Evolutionary conservation across 768 basidiomycete species (phyloP).

Genomic region (Porphyrellus cyaneotinctus): DNA sequence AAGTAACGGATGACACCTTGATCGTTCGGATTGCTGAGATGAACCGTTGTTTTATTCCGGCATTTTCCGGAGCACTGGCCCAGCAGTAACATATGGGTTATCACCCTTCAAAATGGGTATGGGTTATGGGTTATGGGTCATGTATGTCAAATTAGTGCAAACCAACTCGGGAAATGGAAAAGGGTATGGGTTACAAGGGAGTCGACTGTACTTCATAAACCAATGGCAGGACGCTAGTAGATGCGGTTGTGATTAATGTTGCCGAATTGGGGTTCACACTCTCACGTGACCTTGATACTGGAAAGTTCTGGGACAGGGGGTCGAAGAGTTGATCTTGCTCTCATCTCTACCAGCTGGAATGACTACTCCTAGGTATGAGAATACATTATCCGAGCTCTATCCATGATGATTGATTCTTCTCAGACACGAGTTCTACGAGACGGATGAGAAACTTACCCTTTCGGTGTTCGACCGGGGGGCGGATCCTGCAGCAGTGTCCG

Average conservation of each 20-base stretch:
- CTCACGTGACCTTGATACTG: slow-evolving; percentile 26
- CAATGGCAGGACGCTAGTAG: no score
- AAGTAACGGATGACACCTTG: background rate
- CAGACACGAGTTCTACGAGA: slow-evolving; percentile 88
- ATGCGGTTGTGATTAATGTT: no score
- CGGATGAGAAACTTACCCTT: slow-evolving; percentile 67
- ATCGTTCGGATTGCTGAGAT: no score
- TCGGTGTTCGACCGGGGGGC: slow-evolving; percentile 78
- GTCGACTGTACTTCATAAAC: no score
- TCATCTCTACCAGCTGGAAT: slow-evolving; percentile 14
- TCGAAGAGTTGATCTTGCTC: background rate
- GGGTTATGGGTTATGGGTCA: background rate
- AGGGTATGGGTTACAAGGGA: background rate
- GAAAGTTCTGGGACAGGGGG: slow-evolving; percentile 26
- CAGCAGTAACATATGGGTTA: background rate
- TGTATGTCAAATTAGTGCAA: background rate
- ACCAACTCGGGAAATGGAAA: background rate
- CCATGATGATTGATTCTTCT: background rate
- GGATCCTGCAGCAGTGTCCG: slow-evolving; percentile 56
- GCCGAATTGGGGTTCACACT: no score
- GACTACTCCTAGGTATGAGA: slow-evolving; percentile 27
- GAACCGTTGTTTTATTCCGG: no score
- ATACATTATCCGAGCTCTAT: background rate
- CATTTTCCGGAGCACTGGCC: no score
- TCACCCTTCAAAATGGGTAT: background rate